Evolutionary conservation across 768 basidiomycete genomes (phyloP).

Genomic region (Leucocoprinus leucothites): DNA sequence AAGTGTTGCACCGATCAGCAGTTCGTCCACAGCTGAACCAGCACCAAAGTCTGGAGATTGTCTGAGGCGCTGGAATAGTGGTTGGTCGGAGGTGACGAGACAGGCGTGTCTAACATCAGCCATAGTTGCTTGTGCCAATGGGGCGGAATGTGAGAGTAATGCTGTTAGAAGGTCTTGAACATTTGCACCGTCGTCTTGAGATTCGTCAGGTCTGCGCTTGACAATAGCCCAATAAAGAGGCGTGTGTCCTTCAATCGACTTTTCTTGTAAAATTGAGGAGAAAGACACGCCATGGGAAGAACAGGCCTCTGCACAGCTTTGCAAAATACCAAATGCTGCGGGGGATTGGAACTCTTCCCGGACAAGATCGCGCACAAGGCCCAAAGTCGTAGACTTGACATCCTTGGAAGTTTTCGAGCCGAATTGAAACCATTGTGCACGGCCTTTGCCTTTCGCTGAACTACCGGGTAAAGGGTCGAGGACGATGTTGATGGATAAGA

Average conservation of each 20-base stretch:
- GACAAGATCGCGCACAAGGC: slow-evolving; percentile 56
- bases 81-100: slow-evolving; percentile 57
- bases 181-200: slow-evolving; percentile 23
- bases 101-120: slow-evolving; percentile 69
- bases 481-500: slow-evolving; percentile 9
- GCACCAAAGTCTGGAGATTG: slow-evolving; percentile 50
- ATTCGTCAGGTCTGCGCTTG: slow-evolving; percentile 43
- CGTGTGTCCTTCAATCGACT: slow-evolving; percentile 59
- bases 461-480: background rate
- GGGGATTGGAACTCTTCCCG: slow-evolving; percentile 30
- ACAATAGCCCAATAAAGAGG: slow-evolving; percentile 75
- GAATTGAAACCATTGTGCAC: slow-evolving; percentile 35
- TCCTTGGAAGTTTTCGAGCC: slow-evolving; percentile 39
- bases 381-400: slow-evolving; percentile 48
- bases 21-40: slow-evolving; percentile 51
- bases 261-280: slow-evolving; percentile 56
- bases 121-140: slow-evolving; percentile 38
- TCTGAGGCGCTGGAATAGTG: slow-evolving; percentile 56
- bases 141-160: slow-evolving; percentile 51
- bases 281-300: slow-evolving; percentile 44
- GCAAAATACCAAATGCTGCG: slow-evolving; percentile 43
- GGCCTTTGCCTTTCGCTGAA: slow-evolving; percentile 29
- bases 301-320: slow-evolving; percentile 65
- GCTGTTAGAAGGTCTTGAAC: slow-evolving; percentile 43
- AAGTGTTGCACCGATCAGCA: slow-evolving; percentile 40